These are phyloP conservation scores for Psilocybe subaeruginosa DNA, from an alignment of 768 basidiomycete genomes.

Conservation along the genomic window DNA sequence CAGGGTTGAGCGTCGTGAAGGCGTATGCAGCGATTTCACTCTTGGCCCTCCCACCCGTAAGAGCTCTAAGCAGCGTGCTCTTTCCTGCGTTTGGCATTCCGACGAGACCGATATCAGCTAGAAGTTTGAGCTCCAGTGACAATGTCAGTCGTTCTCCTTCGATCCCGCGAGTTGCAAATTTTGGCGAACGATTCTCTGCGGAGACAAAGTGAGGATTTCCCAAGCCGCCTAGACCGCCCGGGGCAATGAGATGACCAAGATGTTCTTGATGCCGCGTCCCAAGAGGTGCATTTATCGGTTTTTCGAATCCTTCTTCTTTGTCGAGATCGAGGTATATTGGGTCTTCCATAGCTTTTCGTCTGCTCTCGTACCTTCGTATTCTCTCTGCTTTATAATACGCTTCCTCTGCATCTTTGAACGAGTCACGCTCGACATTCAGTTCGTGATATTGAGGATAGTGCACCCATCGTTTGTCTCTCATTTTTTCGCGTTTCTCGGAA, in stretches of 20 bases:
- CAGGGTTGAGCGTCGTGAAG: constrained; percentile 95
- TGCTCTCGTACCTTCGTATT: constrained; percentile 50
- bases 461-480: constrained; percentile 73
- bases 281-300: constrained; percentile 60
- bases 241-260: constrained; percentile 67
- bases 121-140: constrained; percentile 89
- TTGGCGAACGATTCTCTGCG: constrained; percentile 73
- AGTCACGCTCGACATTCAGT: constrained; percentile 61
- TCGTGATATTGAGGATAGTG: constrained; percentile 76
- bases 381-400: constrained; percentile 63
- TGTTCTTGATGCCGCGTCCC: constrained; percentile 56
- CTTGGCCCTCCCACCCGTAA: constrained; percentile 84
- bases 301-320: constrained; percentile 45
- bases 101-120: constrained; percentile 94
- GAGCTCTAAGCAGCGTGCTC: constrained; percentile 87
- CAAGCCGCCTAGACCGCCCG: constrained; percentile 80
- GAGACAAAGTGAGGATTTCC: constrained; percentile 90
- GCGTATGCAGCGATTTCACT: constrained; percentile 89
- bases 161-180: constrained; percentile 81
- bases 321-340: constrained; percentile 68
- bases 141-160: constrained; percentile 80
- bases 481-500: constrained; percentile 54
- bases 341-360: constrained; percentile 39
- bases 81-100: constrained; percentile 96
- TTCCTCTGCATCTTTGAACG: constrained; percentile 74